Percentiles rank a stretch among this genome's conserved stretches.
phyloP scores from a whole-genome alignment of 192 early-diverging fungal species.

The Entomortierella lignicola region DNA sequence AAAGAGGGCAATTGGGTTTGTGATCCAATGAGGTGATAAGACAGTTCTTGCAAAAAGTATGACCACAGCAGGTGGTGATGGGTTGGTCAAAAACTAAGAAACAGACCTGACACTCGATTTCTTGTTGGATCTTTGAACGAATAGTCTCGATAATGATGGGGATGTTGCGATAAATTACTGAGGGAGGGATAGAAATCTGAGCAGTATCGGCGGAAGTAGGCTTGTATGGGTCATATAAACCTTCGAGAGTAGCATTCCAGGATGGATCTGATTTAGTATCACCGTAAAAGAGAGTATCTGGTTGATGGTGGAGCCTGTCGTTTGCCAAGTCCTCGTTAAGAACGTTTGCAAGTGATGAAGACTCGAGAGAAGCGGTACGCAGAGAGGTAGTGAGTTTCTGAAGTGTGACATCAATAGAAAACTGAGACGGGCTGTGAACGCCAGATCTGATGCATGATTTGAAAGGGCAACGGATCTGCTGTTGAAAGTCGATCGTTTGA shows the following conservation, averaged over 20 bases:
- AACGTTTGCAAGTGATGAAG: neutral
- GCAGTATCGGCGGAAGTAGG: neutral
- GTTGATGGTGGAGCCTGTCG: conserved; percentile 3
- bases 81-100: conserved; percentile 63
- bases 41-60: conserved; percentile 73
- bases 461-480: conserved; percentile 33
- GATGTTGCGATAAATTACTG: conserved; percentile 23
- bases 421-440: conserved; percentile 22
- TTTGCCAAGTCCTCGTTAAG: conserved; percentile 14
- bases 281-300: conserved; percentile 17
- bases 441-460: conserved; percentile 17
- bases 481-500: conserved; percentile 40
- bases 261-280: neutral
- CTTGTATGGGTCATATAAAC: conserved; percentile 27
- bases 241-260: conserved; percentile 34
- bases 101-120: conserved; percentile 75
- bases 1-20: conserved; percentile 59
- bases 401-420: conserved; percentile 52
- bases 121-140: conserved; percentile 48
- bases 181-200: neutral
- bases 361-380: conserved; percentile 14
- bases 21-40: conserved; percentile 68
- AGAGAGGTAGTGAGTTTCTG: conserved; percentile 29
- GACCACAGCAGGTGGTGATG: conserved; percentile 73
- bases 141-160: conserved; percentile 22